Evolutionary conservation across 2,329 filamentous ascomycete genomes (phyloP).

Genomic region (Leptographium procerum): DNA sequence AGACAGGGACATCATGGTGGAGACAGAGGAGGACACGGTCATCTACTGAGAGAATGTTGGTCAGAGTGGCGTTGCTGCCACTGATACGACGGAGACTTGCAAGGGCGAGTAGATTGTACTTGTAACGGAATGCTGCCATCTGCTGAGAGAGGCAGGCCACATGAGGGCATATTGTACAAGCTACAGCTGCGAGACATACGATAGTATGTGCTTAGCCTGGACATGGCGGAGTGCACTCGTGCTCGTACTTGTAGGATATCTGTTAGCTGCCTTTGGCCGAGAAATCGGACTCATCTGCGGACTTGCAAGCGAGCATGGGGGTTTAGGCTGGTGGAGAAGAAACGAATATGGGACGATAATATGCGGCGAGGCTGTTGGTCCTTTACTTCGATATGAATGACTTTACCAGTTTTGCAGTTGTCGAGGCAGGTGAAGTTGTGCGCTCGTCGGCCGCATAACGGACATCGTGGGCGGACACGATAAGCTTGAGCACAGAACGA

Average conservation of each 20-base stretch:
- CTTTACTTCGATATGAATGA: not conserved
- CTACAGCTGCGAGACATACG: no score
- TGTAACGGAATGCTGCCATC: not conserved
- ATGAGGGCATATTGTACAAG: no score
- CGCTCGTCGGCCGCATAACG: not conserved
- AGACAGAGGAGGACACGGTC: conserved; percentile 80
- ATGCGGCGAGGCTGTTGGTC: not conserved
- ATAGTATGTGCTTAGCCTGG: no score
- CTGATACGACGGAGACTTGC: no score
- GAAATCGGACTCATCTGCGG: no score
- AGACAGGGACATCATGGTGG: conserved; percentile 70
- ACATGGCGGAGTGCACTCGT: no score
- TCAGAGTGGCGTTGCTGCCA: not conserved
- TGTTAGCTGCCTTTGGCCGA: no score
- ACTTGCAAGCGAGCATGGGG: no score
- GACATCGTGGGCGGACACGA: not conserved
- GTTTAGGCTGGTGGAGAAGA: no score
- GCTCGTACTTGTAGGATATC: no score
- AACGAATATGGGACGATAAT: no score
- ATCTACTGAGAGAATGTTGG: conserved; percentile 58
- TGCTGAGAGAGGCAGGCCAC: not conserved
- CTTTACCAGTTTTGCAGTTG: not conserved
- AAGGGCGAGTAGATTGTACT: not conserved
- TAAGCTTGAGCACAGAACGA: not conserved
- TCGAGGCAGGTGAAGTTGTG: no score